These are phyloP conservation scores for Nepenthes alata DNA, from an alignment of 179 eudicot genomes.

Conservation along the genomic window DNA sequence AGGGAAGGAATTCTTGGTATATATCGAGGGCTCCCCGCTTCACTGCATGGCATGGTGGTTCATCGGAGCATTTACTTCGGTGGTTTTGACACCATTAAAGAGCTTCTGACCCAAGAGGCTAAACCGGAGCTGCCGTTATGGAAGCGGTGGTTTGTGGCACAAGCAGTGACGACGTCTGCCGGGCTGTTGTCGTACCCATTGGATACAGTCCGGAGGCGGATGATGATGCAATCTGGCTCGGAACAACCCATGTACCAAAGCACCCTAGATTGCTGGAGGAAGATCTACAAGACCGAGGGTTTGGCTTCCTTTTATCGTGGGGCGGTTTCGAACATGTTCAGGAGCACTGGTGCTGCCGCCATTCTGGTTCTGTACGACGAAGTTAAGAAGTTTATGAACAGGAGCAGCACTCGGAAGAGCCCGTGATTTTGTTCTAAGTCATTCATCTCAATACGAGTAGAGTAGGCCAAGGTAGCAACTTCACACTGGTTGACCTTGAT, in stretches of 20 bases:
- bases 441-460: slow-evolving; percentile 1
- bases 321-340: slow-evolving; percentile 72
- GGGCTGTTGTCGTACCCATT: slow-evolving; percentile 82
- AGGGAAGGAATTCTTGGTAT: slow-evolving; percentile 73
- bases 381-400: slow-evolving; percentile 64
- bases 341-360: slow-evolving; percentile 96
- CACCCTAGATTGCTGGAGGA: slow-evolving; percentile 84
- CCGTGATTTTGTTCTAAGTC: slow-evolving; percentile 10
- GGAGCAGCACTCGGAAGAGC: slow-evolving; percentile 22
- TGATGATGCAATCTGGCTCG: slow-evolving; percentile 98
- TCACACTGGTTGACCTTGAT: too few relatives aligned
- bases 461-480: background rate
- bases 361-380: slow-evolving; percentile 90
- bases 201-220: slow-evolving; percentile 85
- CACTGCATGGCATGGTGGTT: slow-evolving; percentile 88
- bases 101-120: slow-evolving; percentile 45
- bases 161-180: slow-evolving; percentile 81
- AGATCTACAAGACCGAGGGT: slow-evolving; percentile 63
- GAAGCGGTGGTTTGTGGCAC: slow-evolving; percentile 87
- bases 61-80: slow-evolving; percentile 91
- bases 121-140: slow-evolving; percentile 46
- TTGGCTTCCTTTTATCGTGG: slow-evolving; percentile 76
- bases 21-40: slow-evolving; percentile 88
- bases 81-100: slow-evolving; percentile 87
- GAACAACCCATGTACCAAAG: slow-evolving; percentile 54